phyloP scores from a whole-genome alignment of 1,284 basidiomycete species.

The Ceratobasidium sp. region DNA sequence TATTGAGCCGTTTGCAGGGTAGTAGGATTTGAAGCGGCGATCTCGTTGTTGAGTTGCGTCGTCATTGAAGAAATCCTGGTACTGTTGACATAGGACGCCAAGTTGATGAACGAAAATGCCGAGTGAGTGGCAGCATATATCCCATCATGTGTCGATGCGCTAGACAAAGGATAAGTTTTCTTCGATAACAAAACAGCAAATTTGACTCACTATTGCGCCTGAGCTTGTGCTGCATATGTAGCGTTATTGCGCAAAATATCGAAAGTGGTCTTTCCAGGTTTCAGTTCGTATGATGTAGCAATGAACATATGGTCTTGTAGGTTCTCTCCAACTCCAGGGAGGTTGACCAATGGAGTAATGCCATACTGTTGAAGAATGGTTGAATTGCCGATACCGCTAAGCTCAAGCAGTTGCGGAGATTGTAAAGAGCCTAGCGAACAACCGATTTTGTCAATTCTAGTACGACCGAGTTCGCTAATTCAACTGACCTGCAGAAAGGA shows the following conservation, averaged over 20 bases:
- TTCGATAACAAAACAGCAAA: not conserved
- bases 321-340: constrained; percentile 61
- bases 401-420: constrained; percentile 64
- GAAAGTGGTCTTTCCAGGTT: constrained; percentile 30
- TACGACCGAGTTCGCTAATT: not conserved
- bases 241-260: constrained; percentile 38
- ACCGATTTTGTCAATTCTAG: constrained; percentile 31
- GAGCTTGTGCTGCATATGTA: not conserved
- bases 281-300: constrained; percentile 39
- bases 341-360: constrained; percentile 58
- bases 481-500: constrained; percentile 58
- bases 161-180: not conserved
- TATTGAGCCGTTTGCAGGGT: not conserved
- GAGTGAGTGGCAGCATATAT: constrained; percentile 31
- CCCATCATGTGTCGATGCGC: constrained; percentile 37
- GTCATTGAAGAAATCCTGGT: not conserved
- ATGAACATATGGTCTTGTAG: constrained; percentile 58
- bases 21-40: not conserved
- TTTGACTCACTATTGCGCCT: constrained; percentile 28
- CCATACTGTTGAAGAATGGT: constrained; percentile 57
- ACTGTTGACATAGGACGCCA: constrained; percentile 10
- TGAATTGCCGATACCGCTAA: constrained; percentile 65
- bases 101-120: constrained; percentile 36
- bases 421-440: constrained; percentile 54
- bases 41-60: not conserved